These are phyloP conservation scores for Hymenoscyphus fructigenus DNA, from an alignment of 2,329 filamentous ascomycete genomes.

Conservation along the genomic window DNA sequence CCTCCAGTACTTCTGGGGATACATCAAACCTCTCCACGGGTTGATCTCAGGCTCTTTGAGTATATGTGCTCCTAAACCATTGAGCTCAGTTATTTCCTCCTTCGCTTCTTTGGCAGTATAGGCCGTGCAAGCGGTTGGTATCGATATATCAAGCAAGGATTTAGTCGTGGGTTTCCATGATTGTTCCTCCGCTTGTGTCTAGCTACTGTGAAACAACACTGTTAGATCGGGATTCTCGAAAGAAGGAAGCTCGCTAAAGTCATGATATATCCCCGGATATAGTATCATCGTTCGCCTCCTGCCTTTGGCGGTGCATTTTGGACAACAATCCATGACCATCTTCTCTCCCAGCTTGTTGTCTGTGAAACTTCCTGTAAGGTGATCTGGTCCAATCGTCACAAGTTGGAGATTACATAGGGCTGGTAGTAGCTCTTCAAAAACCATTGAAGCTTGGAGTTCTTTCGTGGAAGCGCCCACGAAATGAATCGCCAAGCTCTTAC, in stretches of 20 bases:
- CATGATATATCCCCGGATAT: neutral
- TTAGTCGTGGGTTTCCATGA: neutral
- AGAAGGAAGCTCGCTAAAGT: neutral
- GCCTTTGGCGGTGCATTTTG: neutral
- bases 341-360: neutral
- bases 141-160: neutral
- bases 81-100: neutral
- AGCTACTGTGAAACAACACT: constrained; percentile 5
- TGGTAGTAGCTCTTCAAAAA: neutral
- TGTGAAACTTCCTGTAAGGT: too few relatives aligned
- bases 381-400: neutral
- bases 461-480: neutral
- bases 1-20: neutral
- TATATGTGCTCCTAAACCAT: neutral
- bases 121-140: constrained; percentile 4
- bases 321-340: neutral
- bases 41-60: neutral
- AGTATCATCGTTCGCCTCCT: neutral
- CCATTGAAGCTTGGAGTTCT: neutral
- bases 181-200: neutral
- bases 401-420: neutral
- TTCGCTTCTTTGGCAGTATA: neutral
- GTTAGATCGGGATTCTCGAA: neutral
- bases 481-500: neutral
- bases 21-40: neutral